Percentiles rank a stretch among this genome's conserved stretches.
Conservation (phyloP, 768 basidiomycete species). For the Hebeloma cylindrosporum region DNA sequence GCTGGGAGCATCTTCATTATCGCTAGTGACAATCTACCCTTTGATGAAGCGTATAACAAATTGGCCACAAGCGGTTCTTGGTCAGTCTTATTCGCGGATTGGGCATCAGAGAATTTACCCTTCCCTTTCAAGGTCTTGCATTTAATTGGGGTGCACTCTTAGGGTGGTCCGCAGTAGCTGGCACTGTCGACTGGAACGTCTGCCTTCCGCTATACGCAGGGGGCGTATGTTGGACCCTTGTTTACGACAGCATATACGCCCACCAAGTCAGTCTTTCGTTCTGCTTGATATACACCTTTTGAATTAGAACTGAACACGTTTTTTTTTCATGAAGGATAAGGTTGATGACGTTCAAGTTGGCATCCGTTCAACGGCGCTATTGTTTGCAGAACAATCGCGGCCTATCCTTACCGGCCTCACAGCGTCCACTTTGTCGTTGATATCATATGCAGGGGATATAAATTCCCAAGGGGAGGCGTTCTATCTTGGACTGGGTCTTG, state of each 20-base stretch:
- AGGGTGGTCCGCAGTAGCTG: conserved; percentile 94
- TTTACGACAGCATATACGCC: conserved; percentile 97
- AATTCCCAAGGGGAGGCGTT: conserved; percentile 78
- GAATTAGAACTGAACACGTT: neutral
- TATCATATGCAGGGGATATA: conserved; percentile 78
- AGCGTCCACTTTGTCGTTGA: conserved; percentile 64
- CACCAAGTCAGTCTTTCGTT: conserved; percentile 67
- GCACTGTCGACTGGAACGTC: conserved; percentile 75
- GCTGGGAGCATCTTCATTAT: conserved; percentile 88
- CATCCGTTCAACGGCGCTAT: conserved; percentile 91
- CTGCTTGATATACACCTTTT: neutral
- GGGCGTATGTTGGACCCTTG: conserved; percentile 89
- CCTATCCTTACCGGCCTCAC: conserved; percentile 77
- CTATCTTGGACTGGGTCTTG: conserved; percentile 74
- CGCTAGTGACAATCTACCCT: conserved; percentile 86
- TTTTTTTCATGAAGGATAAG: conserved; percentile 67
- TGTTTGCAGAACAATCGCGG: conserved; percentile 79
- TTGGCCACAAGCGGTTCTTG: conserved; percentile 96
- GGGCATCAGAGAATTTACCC: neutral
- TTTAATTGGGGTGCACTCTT: conserved; percentile 98
- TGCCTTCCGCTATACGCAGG: conserved; percentile 89
- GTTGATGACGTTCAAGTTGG: conserved; percentile 82
- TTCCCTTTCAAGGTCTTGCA: conserved; percentile 62
- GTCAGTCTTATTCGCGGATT: conserved; percentile 41
- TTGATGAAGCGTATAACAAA: conserved; percentile 96